These are phyloP conservation scores for Magnolia changhungtana DNA, from an alignment of 164 flowering plant species.

Conservation along the genomic window DNA sequence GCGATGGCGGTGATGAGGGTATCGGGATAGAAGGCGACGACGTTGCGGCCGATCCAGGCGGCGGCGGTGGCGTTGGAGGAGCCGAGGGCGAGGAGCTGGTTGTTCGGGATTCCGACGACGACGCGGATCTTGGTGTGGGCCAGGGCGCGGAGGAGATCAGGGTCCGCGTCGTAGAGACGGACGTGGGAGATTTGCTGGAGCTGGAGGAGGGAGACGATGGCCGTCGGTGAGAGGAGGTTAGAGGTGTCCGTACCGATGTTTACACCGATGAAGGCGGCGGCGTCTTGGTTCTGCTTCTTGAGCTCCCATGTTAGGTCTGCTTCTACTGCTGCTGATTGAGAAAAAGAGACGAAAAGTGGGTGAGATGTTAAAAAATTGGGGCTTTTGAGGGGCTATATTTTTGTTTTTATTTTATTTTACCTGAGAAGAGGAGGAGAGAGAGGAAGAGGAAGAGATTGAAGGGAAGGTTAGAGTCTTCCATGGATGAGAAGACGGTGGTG, in stretches of 20 bases:
- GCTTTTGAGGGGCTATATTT: background rate
- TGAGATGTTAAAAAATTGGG: background rate
- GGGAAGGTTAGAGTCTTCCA: background rate
- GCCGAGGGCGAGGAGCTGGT: conserved; percentile 80
- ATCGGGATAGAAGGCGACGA: conserved; percentile 65
- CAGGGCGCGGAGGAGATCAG: conserved; percentile 62
- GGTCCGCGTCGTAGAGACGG: conserved; percentile 75
- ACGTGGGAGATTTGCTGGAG: conserved; percentile 72
- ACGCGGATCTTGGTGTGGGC: conserved; percentile 74
- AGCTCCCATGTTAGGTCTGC: background rate
- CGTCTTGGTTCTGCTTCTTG: conserved; percentile 37
- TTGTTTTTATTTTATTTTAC: background rate
- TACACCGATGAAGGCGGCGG: conserved; percentile 69
- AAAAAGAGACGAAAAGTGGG: background rate
- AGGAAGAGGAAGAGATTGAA: background rate
- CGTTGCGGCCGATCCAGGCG: conserved; percentile 71
- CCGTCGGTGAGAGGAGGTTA: conserved; percentile 47
- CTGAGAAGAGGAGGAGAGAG: background rate
- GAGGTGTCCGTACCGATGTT: conserved; percentile 85
- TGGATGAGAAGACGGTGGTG: background rate
- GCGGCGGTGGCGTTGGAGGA: conserved; percentile 88
- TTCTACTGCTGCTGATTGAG: background rate
- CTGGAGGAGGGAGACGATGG: conserved; percentile 63
- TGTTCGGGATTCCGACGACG: conserved; percentile 81
- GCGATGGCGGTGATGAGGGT: conserved; percentile 70